Evolutionary conservation across 257 asterid genomes (phyloP), one percentile per base, ranked within the genome.

Genomic region (Primulina huaijiensis): DNA sequence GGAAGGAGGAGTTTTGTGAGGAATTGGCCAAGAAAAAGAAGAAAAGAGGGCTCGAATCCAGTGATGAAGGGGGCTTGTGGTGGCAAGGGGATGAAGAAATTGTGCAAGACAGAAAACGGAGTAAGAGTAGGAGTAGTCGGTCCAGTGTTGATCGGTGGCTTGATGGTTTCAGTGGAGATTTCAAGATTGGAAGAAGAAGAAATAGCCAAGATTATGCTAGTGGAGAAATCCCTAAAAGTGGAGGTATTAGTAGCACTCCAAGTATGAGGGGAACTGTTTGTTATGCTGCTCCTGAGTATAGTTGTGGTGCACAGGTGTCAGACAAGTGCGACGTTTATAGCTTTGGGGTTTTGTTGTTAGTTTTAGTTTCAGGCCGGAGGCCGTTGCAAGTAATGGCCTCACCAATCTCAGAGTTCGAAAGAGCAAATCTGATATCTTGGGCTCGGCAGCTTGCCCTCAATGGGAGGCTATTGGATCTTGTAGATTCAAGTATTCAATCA

Each of bases 221-320:
- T 75, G 87, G 92, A 5, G 93, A 89, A 5, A 78, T 87, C 67
- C 93, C 95, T 3, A 89, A 85, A 83, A 92, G 96, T 72, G 96
- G 96, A 25, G 95, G 95, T n/a, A 86, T 90, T 63, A 92, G 95
- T 64, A 90, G 99, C 65, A 93, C 97, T 0, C 97, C 99, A 1
- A 93, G 97, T 68, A 90, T 90, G 97, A 82, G 99, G 73, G 99
- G 99, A 25, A 93, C 99, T 0, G 95, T 93, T 23, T 90, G 99
- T 56, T 93, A 93, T 71, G 88, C 86, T 20, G 94, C 99, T 0
- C 99, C 99, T 0, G 97, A 93, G 61, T 87, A 77, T 33, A 87
- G 92, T 5, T 92, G 92, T 5, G 96, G 97, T 0, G 95, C 82
- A 6, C 82, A 50, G 55, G 83, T 84, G 3, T 90, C 99, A 86